These are phyloP conservation scores for Tetratostichococcus sp. DNA, from an alignment of 139 green algal species.

Conservation along the genomic window DNA sequence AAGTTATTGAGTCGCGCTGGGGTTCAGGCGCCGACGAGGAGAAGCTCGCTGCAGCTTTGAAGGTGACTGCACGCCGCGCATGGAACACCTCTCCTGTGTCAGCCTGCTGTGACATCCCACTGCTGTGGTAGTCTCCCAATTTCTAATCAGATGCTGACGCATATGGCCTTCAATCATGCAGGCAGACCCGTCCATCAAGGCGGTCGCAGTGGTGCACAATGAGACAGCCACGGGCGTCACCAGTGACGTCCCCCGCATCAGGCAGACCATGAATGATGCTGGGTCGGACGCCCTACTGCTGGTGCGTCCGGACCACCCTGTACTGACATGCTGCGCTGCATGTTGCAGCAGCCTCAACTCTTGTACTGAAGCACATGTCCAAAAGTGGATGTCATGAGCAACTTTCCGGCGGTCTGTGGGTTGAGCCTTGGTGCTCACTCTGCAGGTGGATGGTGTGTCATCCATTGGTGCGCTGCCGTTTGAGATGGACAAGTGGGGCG, in stretches of 20 bases:
- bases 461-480: constrained; percentile 93
- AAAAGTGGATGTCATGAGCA: no score
- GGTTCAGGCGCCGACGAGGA: constrained; percentile 84
- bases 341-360: no score
- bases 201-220: constrained; percentile 94
- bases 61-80: no score
- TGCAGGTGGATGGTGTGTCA: constrained; percentile 69
- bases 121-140: no score
- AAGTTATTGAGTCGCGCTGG: constrained; percentile 84
- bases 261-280: constrained; percentile 65
- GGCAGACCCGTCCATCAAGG: constrained; percentile 86
- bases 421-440: neutral
- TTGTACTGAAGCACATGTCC: no score
- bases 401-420: no score
- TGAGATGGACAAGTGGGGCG: constrained; percentile 90
- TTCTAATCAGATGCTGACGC: no score
- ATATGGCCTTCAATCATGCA: no score
- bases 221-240: constrained; percentile 95
- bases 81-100: no score
- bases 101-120: no score
- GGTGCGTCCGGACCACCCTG: constrained; percentile 33
- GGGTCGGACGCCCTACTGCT: constrained; percentile 86
- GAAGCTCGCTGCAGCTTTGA: constrained; percentile 39
- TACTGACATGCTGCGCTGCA: no score
- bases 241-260: constrained; percentile 64